Evolutionary conservation across 306 rosid genomes (phyloP).

Genomic region (Medicago arabica): DNA sequence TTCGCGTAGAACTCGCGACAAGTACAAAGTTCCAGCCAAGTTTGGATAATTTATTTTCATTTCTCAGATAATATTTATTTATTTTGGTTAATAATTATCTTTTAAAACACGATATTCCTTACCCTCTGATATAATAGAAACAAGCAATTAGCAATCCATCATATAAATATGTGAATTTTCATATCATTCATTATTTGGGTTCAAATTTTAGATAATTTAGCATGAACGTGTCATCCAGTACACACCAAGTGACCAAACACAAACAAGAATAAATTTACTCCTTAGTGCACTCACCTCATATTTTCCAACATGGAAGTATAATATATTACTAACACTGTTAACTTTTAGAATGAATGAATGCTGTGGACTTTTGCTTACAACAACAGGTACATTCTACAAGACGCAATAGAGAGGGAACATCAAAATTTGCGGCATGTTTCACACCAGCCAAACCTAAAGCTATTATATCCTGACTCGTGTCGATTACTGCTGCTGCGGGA

Average conservation of each 20-base stretch:
- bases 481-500: background rate
- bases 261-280: too few relatives aligned
- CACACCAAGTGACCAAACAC: too few relatives aligned
- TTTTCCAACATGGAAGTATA: background rate
- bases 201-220: too few relatives aligned
- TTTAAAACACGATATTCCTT: too few relatives aligned
- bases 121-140: too few relatives aligned
- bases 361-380: background rate
- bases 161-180: too few relatives aligned
- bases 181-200: too few relatives aligned
- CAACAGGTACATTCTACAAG: background rate
- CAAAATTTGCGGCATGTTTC: conserved; percentile 39
- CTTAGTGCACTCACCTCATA: background rate
- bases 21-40: background rate
- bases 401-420: conserved; percentile 8
- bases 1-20: conserved; percentile 4
- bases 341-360: background rate
- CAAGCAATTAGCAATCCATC: too few relatives aligned
- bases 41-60: background rate
- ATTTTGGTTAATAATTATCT: too few relatives aligned
- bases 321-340: background rate
- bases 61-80: background rate
- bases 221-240: too few relatives aligned
- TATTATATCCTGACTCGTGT: background rate
- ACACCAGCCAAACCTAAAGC: conserved; percentile 12